Evolutionary conservation across 257 asterid species (phyloP), one percentile per base, ranked within the genome.

Genomic region (Solanum virginianum): DNA sequence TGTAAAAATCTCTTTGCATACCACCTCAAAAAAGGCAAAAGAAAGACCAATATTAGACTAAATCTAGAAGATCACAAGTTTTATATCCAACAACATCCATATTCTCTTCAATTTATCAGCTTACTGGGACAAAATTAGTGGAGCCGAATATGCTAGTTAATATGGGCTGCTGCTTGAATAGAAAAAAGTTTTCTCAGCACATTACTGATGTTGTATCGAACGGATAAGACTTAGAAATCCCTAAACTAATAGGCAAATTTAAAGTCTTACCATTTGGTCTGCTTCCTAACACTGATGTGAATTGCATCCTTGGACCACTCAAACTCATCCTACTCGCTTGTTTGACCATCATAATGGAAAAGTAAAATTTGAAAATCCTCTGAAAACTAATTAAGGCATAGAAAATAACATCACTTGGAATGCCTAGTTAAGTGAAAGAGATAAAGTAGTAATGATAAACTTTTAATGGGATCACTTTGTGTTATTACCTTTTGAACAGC

Each of bases 291-390:
- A n/a, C 97, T 93, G 84, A 95, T 90, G 65, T 94, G 98, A 86
- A 95, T 91, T 77, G 98, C 97, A 18, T 87, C 90, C 91, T 92
- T 92, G 32, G 99, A 95, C 97, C 98, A 95, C 93, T 94, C 97
- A 72, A 92, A 93, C 81, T 94, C 94, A 59, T 94, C 95, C 99
- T 98, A 94, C 90, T 95, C 97, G 68, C 90, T 94, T 63, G 97
- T 90, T 62, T 92, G 94, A 77, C 94, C 93, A 88, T 95, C 99
- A 86, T 93, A 95, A 94, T 95, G 98, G 86, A 95, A 94, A 69
- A 95, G 75, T 87, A 94, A 71, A 85, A 94, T 89, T 83, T 92
- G 89, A 87, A 95, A 95, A 92, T 94, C 93, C 80, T 94, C 97
- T 87, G 97, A 91, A 91, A 95, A 88, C 99, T 95, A 94, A 83